These are phyloP conservation scores for Beauveria asiatica DNA, from an alignment of 2,329 filamentous ascomycete genomes.

Conservation along the genomic window DNA sequence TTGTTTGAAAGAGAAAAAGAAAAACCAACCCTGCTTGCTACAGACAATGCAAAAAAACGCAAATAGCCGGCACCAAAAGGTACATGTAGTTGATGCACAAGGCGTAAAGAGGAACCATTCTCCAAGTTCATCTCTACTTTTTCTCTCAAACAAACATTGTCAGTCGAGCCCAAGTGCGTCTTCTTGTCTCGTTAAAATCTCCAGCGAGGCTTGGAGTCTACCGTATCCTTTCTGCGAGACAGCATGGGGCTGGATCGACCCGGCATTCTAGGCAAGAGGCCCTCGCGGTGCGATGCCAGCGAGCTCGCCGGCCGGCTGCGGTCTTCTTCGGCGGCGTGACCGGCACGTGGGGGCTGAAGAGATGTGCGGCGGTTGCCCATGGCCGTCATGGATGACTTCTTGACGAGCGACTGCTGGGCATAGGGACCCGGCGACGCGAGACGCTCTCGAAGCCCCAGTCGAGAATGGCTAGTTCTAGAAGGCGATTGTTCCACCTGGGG, in stretches of 20 bases:
- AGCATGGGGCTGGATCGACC: conserved; percentile 13
- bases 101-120: too few species aligned
- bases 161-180: not conserved
- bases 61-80: not conserved
- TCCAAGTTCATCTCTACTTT: not conserved
- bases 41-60: not conserved
- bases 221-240: conserved; percentile 31
- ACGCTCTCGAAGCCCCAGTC: conserved; percentile 47
- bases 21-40: not conserved
- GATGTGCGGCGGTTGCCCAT: conserved; percentile 42
- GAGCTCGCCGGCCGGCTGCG: conserved; percentile 47
- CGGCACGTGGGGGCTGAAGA: conserved; percentile 37
- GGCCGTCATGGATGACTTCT: conserved; percentile 21
- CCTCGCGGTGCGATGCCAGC: conserved; percentile 40
- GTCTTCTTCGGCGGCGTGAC: conserved; percentile 22
- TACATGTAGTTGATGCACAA: not conserved
- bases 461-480: conserved; percentile 33
- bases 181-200: conserved; percentile 24
- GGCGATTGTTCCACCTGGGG: conserved; percentile 38
- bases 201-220: conserved; percentile 41
- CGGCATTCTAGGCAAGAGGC: conserved; percentile 40
- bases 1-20: not conserved
- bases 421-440: conserved; percentile 41
- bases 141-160: not conserved
- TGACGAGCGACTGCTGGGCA: conserved; percentile 35